Percentiles rank a stretch among this genome's conserved stretches.
These are phyloP conservation scores for Agaricales sp. DNA, from an alignment of 1,284 basidiomycete species.

Conservation along the genomic window DNA sequence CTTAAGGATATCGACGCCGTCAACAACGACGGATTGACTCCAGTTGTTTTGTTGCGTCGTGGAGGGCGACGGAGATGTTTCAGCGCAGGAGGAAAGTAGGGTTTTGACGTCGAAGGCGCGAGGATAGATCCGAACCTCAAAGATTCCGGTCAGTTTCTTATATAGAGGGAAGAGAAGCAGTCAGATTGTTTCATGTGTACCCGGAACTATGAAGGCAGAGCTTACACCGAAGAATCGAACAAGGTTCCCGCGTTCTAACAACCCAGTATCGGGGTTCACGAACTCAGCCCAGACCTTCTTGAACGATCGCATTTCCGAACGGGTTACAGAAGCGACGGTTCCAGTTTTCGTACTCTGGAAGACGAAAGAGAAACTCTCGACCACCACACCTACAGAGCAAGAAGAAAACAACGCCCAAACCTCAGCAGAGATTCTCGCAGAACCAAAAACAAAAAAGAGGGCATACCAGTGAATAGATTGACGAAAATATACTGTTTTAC, in stretches of 20 bases:
- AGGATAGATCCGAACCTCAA: conserved; percentile 82
- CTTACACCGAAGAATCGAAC: conserved; percentile 77
- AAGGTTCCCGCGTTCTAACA: conserved; percentile 64
- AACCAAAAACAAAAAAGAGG: background rate
- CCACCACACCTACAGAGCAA: conserved; percentile 81
- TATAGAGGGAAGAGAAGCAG: conserved; percentile 1
- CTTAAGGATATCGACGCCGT: conserved; percentile 56
- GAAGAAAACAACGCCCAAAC: conserved; percentile 5
- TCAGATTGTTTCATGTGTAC: conserved; percentile 5
- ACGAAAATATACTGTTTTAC: conserved; percentile 82
- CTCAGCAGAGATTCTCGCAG: background rate
- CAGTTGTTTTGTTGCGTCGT: too few species aligned
- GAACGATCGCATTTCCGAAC: conserved; percentile 87
- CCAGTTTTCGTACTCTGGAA: conserved; percentile 80
- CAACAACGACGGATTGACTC: conserved; percentile 23
- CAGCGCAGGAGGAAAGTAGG: conserved; percentile 41
- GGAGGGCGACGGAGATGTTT: conserved; percentile 19
- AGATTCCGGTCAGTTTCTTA: conserved; percentile 70
- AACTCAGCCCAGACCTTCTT: conserved; percentile 91
- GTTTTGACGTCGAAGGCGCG: conserved; percentile 50
- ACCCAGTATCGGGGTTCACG: conserved; percentile 72
- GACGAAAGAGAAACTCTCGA: conserved; percentile 95
- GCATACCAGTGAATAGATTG: conserved; percentile 83
- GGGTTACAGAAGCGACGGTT: conserved; percentile 71
- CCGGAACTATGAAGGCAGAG: conserved; percentile 10